Base-by-base conservation (phyloP, 768 basidiomycete species). In the Mycena galopus region DNA sequence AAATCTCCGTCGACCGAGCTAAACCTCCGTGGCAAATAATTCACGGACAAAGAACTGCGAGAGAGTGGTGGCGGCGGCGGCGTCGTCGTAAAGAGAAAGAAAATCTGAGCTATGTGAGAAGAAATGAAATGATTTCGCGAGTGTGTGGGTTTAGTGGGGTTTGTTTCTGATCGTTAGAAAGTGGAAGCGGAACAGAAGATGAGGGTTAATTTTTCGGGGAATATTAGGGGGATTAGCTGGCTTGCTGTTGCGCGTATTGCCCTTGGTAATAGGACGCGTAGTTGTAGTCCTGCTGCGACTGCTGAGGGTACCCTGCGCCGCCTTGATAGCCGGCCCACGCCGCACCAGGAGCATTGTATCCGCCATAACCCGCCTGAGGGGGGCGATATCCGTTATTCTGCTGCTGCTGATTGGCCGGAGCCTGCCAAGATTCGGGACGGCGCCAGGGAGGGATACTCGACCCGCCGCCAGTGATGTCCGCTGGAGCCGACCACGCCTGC, bases 371-470 rank as follows among this genome's bases (percentile, higher is more conserved):
- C 21, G 81, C 77, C 81, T 92, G 93, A 62, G 92, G 92, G 35
- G 93, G 93, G 67, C 93, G 89, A 83, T 89, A 93, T 21, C 73
- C 73, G 65, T 50, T 82, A 72, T 74, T 88, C 85, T n/a, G 17
- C 75, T 89, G 87, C 68, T 87, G 88, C 59, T 86, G 86, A 58
- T 85, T 87, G 74, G 83, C 77, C 47, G 86, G 85, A 69, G 91
- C 89, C 75, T 92, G 90, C 95, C 95, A 96, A 65, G 91, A 90
- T 82, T 96, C 95, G 6, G 95, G 95, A 72, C 94, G 93, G 78
- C 95, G 93, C 95, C 95, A 96, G 32, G 95, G 95, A 78, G 95
- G 95, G 69, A 96, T 88, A 78, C 92, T 94, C 59, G 93, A 91
- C 67, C 94, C 93, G 75, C 91, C 92, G 77, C 89, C 89, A 32